Base-by-base conservation (phyloP, 331 rosid species). In the Phaseolus coccineus region DNA sequence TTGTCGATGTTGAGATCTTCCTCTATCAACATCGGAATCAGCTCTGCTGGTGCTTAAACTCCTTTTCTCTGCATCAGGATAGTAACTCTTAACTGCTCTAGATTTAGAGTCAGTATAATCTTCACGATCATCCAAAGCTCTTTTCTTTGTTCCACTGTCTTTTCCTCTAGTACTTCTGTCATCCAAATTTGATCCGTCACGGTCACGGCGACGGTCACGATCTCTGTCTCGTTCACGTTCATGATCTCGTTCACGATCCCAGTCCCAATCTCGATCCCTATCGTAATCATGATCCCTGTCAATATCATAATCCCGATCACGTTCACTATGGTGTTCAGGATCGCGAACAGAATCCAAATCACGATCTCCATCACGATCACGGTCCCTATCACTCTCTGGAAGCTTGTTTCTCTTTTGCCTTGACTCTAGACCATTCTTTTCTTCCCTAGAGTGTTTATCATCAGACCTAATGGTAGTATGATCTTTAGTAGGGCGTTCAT, bases 51-150 rank as follows among this genome's bases (percentile, higher is more conserved):
- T 87, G 67, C 87, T 90, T 70, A 62, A 64, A 76, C 83, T 79
- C 85, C 86, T 94, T 87, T 92, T 94, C 81, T 92, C 97, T 27
- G 83, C 25, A 61, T 91, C 93, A 80, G 91, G 78, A 82, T 83
- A 87, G 37, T 87, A 85, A 83, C 77, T 70, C 82, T 87, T 94
- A 46, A 77, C 74, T 77, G 82, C 87, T 83, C 92, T 87, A 71
- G 90, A 86, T 77, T 89, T 93, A 81, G 88, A 58, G 63, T 89
- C 94, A 84, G 31, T 73, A 59, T 76, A 76, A 77, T 90, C 98
- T 78, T 90, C 96, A n/a, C 83, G 90, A 55, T 89, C 98, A 73
- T 88, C 93, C 7, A 91, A 89, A 46, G 93, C 84, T 80, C 94
- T 85, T 90, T 87, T 90, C 90, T 87, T 94, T 74, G 89, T 87